Percentiles rank a stretch among this genome's conserved stretches.
Conservation (phyloP, 2,329 filamentous ascomycete species). For the Tolypocladium pustulatum region DNA sequence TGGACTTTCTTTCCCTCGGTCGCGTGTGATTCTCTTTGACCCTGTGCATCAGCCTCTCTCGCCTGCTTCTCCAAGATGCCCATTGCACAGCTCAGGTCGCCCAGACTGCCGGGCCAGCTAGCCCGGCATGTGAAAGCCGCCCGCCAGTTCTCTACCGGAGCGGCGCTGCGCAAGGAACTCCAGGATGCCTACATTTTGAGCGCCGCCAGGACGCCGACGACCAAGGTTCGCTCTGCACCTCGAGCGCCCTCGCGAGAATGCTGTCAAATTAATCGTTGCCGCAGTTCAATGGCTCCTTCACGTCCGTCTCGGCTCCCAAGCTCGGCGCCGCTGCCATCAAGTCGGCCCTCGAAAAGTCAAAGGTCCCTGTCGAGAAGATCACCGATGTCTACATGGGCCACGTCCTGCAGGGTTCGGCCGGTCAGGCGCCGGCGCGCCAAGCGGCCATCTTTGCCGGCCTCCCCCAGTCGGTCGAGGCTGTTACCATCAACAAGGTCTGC, state of each 20-base stretch:
- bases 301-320: conserved; percentile 72
- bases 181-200: conserved; percentile 91
- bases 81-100: conserved; percentile 21
- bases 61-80: conserved; percentile 14
- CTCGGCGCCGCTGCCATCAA: conserved; percentile 89
- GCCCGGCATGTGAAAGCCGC: conserved; percentile 27
- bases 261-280: neutral
- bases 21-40: neutral
- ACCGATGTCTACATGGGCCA: conserved; percentile 97
- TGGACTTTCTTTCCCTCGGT: neutral
- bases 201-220: conserved; percentile 79
- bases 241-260: neutral
- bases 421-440: conserved; percentile 87
- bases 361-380: conserved; percentile 69
- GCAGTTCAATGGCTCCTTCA: conserved; percentile 90
- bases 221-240: conserved; percentile 48
- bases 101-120: conserved; percentile 23
- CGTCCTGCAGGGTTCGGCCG: conserved; percentile 72
- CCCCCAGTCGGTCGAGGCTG: conserved; percentile 69
- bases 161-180: conserved; percentile 51
- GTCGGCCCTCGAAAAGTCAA: conserved; percentile 77
- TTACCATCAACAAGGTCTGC: conserved; percentile 97
- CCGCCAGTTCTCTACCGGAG: conserved; percentile 36
- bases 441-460: conserved; percentile 83
- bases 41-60: neutral